phyloP scores from a whole-genome alignment of 192 early-diverging fungal genomes.

The Backusella tarrabulga region DNA sequence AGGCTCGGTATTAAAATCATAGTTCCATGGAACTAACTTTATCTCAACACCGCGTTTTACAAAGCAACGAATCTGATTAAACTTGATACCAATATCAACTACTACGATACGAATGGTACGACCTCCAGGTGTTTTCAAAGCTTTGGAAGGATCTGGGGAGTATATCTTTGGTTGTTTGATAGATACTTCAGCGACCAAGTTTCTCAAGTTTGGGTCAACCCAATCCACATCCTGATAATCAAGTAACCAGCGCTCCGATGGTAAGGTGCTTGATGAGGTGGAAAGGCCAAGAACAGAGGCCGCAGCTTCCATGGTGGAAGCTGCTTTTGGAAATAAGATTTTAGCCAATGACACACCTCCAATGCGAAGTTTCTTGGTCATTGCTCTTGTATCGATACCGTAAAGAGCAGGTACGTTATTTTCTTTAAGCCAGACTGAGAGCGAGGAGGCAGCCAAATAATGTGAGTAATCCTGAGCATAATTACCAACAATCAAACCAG shows the following conservation, averaged over 20 bases:
- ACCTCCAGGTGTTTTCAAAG: slow-evolving; percentile 53
- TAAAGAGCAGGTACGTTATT: slow-evolving; percentile 90
- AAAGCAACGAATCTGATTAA: slow-evolving; percentile 99
- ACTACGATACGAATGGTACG: slow-evolving; percentile 83
- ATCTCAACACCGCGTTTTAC: slow-evolving; percentile 92
- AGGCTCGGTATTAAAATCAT: slow-evolving; percentile 80
- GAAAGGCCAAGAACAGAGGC: slow-evolving; percentile 39
- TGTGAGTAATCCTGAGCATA: slow-evolving; percentile 93
- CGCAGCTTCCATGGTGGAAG: slow-evolving; percentile 35
- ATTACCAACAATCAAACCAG: slow-evolving; percentile 88
- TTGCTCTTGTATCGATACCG: slow-evolving; percentile 93
- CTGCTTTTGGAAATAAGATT: slow-evolving; percentile 78
- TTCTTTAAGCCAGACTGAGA: slow-evolving; percentile 90
- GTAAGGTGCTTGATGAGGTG: slow-evolving; percentile 1
- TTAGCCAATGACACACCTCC: slow-evolving; percentile 91
- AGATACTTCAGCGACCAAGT: slow-evolving; percentile 97
- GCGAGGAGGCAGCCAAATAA: slow-evolving; percentile 83
- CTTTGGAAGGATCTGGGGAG: slow-evolving; percentile 58
- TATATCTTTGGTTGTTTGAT: slow-evolving; percentile 79
- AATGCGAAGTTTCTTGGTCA: slow-evolving; percentile 96
- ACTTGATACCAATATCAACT: slow-evolving; percentile 99
- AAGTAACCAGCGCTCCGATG: slow-evolving; percentile 50
- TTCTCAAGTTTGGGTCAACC: slow-evolving; percentile 90
- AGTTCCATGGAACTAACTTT: slow-evolving; percentile 95
- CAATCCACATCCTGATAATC: slow-evolving; percentile 83